Conservation (phyloP, 2,329 filamentous ascomycete species). For the Paracorniculantispora psalliotae region DNA sequence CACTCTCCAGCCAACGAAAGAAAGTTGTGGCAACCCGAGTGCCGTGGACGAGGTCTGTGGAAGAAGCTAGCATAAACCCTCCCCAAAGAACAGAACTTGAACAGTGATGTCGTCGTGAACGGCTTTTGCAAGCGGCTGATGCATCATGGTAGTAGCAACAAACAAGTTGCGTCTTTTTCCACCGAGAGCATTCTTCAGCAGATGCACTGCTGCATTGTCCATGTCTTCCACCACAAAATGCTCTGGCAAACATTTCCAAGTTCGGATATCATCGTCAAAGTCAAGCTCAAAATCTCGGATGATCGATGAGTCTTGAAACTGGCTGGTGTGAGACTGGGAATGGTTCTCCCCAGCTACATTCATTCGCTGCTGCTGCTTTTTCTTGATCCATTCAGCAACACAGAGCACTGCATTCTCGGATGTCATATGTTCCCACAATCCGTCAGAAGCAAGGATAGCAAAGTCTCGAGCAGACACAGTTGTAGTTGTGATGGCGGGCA, state of each 20-base stretch:
- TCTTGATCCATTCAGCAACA: slow-evolving; percentile 13
- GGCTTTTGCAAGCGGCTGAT: too few species aligned
- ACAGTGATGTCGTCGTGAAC: too few species aligned
- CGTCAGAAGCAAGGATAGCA: slow-evolving; percentile 16
- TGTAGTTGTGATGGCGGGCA: slow-evolving; percentile 10
- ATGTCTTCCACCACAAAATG: slow-evolving; percentile 69
- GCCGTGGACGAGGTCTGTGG: too few species aligned
- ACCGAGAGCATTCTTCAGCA: slow-evolving; percentile 75
- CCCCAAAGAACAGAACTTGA: too few species aligned
- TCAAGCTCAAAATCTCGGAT: background rate
- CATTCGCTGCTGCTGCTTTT: background rate
- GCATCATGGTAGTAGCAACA: background rate
- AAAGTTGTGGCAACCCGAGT: too few species aligned
- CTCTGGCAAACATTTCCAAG: slow-evolving; percentile 29
- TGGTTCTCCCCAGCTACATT: background rate
- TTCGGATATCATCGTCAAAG: slow-evolving; percentile 19
- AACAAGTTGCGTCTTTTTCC: slow-evolving; percentile 39
- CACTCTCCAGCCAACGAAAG: too few species aligned
- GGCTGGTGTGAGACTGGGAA: too few species aligned
- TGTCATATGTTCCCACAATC: slow-evolving; percentile 14
- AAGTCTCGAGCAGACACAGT: slow-evolving; percentile 11
- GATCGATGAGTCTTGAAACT: too few species aligned
- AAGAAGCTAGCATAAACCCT: too few species aligned
- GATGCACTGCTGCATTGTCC: slow-evolving; percentile 74
- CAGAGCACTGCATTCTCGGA: slow-evolving; percentile 12